Conservation (phyloP, 192 early-diverging fungal genomes). For the Entomortierella chlamydospora region DNA sequence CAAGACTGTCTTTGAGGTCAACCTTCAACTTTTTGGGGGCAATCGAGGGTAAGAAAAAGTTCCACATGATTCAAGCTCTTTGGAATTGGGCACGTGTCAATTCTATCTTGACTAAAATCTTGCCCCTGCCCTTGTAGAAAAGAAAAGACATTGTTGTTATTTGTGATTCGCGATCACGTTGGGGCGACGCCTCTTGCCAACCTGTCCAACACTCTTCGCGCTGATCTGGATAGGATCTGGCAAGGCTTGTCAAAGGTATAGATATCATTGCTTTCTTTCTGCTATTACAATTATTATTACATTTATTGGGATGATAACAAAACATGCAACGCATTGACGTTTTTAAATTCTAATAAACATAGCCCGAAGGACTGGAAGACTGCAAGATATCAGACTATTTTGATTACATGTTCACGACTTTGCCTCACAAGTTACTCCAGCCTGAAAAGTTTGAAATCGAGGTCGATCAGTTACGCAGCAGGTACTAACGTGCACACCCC, state of each 20-base stretch:
- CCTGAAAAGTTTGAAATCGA: conserved; percentile 83
- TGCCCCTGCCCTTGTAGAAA: conserved; percentile 60
- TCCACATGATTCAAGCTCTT: too few species aligned
- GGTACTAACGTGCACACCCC: conserved; percentile 53
- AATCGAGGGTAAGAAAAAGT: conserved; percentile 67
- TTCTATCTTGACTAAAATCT: too few species aligned
- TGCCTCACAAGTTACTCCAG: conserved; percentile 92
- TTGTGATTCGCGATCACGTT: conserved; percentile 97
- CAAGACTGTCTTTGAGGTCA: conserved; percentile 99
- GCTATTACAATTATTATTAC: neutral
- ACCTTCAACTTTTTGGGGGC: conserved; percentile 94
- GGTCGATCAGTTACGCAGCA: conserved; percentile 66
- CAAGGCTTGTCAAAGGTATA: conserved; percentile 80
- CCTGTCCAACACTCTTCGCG: conserved; percentile 78
- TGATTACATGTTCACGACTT: conserved; percentile 85
- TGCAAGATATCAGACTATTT: conserved; percentile 88
- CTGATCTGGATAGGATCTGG: conserved; percentile 94
- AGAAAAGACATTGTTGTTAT: conserved; percentile 92
- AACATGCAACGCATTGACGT: neutral
- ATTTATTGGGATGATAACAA: neutral
- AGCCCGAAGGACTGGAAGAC: conserved; percentile 85
- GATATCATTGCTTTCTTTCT: too few species aligned
- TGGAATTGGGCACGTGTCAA: too few species aligned
- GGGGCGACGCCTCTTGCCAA: conserved; percentile 87
- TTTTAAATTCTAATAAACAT: neutral